Base-by-base conservation (phyloP, 495 filamentous ascomycete species). In the Penicillium coprophilum region DNA sequence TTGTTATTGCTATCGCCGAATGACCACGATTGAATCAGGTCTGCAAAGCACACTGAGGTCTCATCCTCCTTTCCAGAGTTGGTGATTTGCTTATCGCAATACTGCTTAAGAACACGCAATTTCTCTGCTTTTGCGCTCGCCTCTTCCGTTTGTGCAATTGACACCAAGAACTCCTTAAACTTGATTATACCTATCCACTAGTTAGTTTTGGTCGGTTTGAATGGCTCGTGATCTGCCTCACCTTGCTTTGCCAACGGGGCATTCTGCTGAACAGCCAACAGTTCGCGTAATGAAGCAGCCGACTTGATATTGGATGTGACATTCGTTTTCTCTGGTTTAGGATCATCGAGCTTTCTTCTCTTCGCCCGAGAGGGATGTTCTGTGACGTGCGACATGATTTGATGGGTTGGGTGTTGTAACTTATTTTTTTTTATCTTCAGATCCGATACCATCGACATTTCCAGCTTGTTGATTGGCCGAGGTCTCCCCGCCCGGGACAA, bases 11-110 rank as follows among this genome's bases (percentile, higher is more conserved):
- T 82, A 44, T 80, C 80, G 4, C 86, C 90, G 65, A 86, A 87
- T 53, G 80, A 82, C 92, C 92, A 97, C 13, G 82, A 85, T 60
- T 89, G 84, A 64, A 92, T 86, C 43, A 97, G 66, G 53, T 92
- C 87, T 1, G 83, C 74, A 21, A 96, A 81, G 61, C 85, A 90
- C 23, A 81, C 70, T 2, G 79, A 71, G 17, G 79, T 80, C 17
- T 81, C 78, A 34, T 82, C 82, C 27, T 77, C 82, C n/a, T 78
- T 78, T 27, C 71, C 65, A 28, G 76, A 72, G 54, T 70, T 67
- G 9, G 84, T 81, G 56, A 80, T 83, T 62, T 89, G 82, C 50
- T 81, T 80, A 43, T 89, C 81, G 48, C 93, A 82, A 68, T 87
- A 96, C 40, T 86, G 83, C 60, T 82, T 81, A 39, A 97, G 77